A percentile compares a stretch with the other conserved stretches of the same genome.
Evolutionary conservation across 2,329 filamentous ascomycete species (phyloP).

Genomic region (Leptographium galeiforme): DNA sequence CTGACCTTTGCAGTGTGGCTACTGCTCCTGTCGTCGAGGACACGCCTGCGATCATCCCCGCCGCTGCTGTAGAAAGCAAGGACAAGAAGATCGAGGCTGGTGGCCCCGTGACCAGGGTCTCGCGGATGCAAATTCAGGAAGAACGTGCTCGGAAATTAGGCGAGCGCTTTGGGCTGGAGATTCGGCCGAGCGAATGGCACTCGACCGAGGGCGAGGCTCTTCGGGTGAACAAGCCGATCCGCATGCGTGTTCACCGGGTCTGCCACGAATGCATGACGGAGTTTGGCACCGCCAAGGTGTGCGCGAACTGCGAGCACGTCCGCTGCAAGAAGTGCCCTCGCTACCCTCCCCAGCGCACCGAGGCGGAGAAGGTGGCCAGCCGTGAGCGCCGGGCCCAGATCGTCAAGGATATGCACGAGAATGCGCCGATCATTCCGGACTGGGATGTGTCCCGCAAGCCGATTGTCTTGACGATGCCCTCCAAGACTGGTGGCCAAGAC

Average conservation of each 20-base stretch:
- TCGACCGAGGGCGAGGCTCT: conserved; percentile 39
- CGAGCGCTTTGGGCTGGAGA: conserved; percentile 40
- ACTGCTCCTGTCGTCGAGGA: background rate
- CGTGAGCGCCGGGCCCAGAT: conserved; percentile 36
- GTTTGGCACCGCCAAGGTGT: conserved; percentile 62
- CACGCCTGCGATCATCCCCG: background rate
- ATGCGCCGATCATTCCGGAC: conserved; percentile 38
- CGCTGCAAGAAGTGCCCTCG: conserved; percentile 72
- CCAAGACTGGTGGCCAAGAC: conserved; percentile 54
- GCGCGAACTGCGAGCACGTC: conserved; percentile 62
- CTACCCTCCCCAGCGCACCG: conserved; percentile 53
- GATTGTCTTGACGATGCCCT: conserved; percentile 47
- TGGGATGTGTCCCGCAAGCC: conserved; percentile 24
- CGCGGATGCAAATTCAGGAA: conserved; percentile 37
- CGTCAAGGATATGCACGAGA: conserved; percentile 42
- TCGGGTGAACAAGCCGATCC: conserved; percentile 61
- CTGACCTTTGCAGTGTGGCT: background rate
- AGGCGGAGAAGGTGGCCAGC: conserved; percentile 38
- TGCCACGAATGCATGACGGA: conserved; percentile 71
- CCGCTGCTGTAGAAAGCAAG: background rate
- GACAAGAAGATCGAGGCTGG: conserved; percentile 2
- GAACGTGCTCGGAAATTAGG: conserved; percentile 43
- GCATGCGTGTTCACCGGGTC: conserved; percentile 62
- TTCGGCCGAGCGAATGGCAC: conserved; percentile 40
- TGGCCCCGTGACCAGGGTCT: conserved; percentile 19